Conservation (phyloP, 805 yeast species). For the Metschnikowia reukaufii region DNA sequence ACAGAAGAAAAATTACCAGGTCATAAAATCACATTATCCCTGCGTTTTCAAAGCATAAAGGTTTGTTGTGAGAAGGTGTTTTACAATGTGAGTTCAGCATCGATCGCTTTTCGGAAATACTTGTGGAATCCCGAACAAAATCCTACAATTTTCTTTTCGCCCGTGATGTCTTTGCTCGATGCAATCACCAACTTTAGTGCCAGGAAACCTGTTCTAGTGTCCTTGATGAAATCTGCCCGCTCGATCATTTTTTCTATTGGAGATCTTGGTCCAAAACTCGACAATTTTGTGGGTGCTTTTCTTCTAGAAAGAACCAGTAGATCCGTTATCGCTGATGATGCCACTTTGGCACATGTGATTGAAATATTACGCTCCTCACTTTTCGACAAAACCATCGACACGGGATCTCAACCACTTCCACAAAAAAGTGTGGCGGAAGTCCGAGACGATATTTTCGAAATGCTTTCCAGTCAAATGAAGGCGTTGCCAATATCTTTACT, state of each 20-base stretch:
- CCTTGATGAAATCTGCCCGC: constrained; percentile 10
- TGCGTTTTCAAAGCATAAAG: not conserved
- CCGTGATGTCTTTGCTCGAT: constrained; percentile 22
- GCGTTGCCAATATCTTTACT: not conserved
- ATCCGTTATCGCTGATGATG: constrained; percentile 12
- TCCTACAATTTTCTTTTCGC: constrained; percentile 13
- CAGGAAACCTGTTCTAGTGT: constrained; percentile 21
- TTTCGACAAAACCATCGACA: constrained; percentile 12
- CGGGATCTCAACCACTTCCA: not conserved
- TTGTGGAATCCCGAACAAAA: not conserved
- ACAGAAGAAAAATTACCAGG: not conserved
- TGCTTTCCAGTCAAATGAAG: not conserved
- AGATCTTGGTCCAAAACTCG: constrained; percentile 8
- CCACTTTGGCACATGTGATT: constrained; percentile 17
- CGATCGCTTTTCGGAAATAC: not conserved
- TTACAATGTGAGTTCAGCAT: not conserved
- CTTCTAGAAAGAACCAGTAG: constrained; percentile 3
- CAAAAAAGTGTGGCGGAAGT: not conserved
- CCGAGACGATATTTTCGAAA: constrained; percentile 2
- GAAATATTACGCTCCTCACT: constrained; percentile 15
- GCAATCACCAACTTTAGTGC: constrained; percentile 20
- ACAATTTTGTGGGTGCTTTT: constrained; percentile 7
- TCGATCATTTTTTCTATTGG: constrained; percentile 4
- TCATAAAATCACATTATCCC: not conserved
- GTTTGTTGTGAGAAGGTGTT: not conserved